phyloP scores from a whole-genome alignment of 2,329 filamentous ascomycete species.

The Hypoxylon sp. region DNA sequence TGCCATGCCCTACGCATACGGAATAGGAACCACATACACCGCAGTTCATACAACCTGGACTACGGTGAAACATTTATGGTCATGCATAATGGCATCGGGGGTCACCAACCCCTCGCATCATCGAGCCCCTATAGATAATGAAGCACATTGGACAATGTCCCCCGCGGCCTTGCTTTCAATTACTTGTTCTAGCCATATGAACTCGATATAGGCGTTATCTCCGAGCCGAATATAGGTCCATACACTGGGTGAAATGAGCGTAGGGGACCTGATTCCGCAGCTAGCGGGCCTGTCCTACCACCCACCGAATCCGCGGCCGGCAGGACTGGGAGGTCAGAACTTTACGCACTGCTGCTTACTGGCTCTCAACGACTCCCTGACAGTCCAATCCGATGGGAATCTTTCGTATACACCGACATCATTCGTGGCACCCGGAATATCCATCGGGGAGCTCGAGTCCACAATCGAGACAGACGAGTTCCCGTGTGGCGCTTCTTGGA shows the following conservation, averaged over 20 bases:
- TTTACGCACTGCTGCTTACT: slow-evolving; percentile 46
- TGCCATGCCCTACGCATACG: no score
- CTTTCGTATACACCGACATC: slow-evolving; percentile 38
- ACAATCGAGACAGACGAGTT: slow-evolving; percentile 36
- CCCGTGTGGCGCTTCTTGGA: slow-evolving; percentile 43
- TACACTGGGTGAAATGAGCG: slow-evolving; percentile 11
- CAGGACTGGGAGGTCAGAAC: slow-evolving; percentile 41
- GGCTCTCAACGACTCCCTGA: slow-evolving; percentile 42
- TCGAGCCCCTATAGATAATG: no score
- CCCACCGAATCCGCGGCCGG: slow-evolving; percentile 26
- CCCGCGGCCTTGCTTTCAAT: no score
- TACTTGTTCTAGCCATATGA: no score
- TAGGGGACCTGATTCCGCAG: slow-evolving; percentile 39
- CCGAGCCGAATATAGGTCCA: no score
- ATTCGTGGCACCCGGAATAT: slow-evolving; percentile 38
- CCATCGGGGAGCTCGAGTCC: slow-evolving; percentile 29
- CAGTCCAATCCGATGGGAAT: slow-evolving; percentile 31
- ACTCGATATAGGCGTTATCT: no score
- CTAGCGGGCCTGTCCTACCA: slow-evolving; percentile 35
- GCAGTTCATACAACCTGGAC: slow-evolving; percentile 2
- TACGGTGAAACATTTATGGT: slow-evolving; percentile 1
- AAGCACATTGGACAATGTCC: no score
- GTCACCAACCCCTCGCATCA: no score
- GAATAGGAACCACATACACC: slow-evolving; percentile 13
- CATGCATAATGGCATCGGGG: slow-evolving; percentile 2